Base-by-base conservation (phyloP, 805 yeast species). In the Geotrichum ghanense region DNA sequence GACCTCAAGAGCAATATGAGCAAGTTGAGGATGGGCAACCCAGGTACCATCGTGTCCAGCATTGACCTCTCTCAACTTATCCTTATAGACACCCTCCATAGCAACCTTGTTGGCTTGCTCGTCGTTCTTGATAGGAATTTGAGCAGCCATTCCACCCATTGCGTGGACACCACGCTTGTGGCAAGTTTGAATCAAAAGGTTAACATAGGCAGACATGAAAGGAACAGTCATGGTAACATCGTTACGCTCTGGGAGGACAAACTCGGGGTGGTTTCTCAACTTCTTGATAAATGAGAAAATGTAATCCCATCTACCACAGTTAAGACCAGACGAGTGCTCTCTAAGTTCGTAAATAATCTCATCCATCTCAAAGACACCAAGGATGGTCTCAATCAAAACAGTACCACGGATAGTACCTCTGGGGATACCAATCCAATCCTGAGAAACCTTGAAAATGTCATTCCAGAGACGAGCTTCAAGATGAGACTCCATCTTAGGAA, bases 111-210 rank as follows among this genome's bases (percentile, higher is more conserved):
- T 79, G 55, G 81, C 78, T 46, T 61, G 74, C 41, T 70, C 71
- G 55, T 80, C 84, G 47, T 71, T 69, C 70, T 79, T 79, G 69
- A 79, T 79, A 41, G 86, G 86, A 57, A 79, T 79, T 65, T 78
- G 83, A 14, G 86, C 86, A 49, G 85, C 85, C 86, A 79, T 79
- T 48, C 86, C 86, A 45, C 86, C 86, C 74, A 79, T 76, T 42
- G 86, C 86, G 59, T 79, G 84, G 41, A 80, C 85, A 52, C 81
- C 81, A 56, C 87, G 74, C 65, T 71, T 70, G 68, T 80, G 86
- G 60, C 83, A 76, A 48, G 84, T 79, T 68, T 79, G 67, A 56
- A 81, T 79, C 59, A 80, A 71, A 52, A 79, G 70, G 55, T 73
- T 73, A 53, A 80, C 85, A 59, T 80, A 80, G 21, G 80, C 66